These are phyloP conservation scores for Plantago elongata DNA, from an alignment of 257 asterid genomes.

Conservation along the genomic window DNA sequence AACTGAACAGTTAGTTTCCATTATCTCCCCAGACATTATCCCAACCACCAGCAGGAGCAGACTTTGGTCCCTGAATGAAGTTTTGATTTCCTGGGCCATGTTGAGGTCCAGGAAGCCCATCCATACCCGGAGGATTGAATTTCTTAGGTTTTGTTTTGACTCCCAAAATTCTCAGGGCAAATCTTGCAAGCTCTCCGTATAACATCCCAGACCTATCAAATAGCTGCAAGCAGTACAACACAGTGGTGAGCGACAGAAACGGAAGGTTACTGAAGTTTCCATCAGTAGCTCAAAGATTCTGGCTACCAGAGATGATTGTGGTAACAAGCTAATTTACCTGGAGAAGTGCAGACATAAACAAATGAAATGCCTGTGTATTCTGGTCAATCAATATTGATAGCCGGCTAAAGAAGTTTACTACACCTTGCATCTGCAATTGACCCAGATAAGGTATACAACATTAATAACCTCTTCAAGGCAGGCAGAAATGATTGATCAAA, in stretches of 20 bases:
- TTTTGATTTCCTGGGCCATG: conserved; percentile 46
- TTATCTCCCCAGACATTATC: conserved; percentile 68
- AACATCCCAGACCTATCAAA: conserved; percentile 89
- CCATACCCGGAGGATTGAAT: conserved; percentile 51
- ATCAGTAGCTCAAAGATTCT: not conserved
- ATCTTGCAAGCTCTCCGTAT: conserved; percentile 92
- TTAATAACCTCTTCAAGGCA: not conserved
- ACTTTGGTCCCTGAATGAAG: conserved; percentile 67
- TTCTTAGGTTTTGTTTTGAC: conserved; percentile 57
- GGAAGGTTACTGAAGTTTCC: conserved; percentile 1
- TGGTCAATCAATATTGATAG: conserved; percentile 83
- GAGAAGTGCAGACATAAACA: conserved; percentile 87
- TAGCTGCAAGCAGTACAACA: conserved; percentile 44
- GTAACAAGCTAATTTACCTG: conserved; percentile 54
- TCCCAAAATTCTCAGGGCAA: conserved; percentile 84
- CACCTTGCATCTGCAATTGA: conserved; percentile 83
- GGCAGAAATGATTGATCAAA: not conserved
- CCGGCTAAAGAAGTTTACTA: conserved; percentile 82
- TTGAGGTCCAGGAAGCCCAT: conserved; percentile 60
- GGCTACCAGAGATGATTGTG: conserved; percentile 2
- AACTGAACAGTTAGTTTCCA: conserved; percentile 21
- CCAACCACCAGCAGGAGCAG: conserved; percentile 68
- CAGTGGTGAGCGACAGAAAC: not conserved
- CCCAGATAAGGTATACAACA: conserved; percentile 1
- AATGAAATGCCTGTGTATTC: conserved; percentile 91